phyloP scores from a whole-genome alignment of 176 grass and related monocot genomes.

The Cenchrus purpureus region DNA sequence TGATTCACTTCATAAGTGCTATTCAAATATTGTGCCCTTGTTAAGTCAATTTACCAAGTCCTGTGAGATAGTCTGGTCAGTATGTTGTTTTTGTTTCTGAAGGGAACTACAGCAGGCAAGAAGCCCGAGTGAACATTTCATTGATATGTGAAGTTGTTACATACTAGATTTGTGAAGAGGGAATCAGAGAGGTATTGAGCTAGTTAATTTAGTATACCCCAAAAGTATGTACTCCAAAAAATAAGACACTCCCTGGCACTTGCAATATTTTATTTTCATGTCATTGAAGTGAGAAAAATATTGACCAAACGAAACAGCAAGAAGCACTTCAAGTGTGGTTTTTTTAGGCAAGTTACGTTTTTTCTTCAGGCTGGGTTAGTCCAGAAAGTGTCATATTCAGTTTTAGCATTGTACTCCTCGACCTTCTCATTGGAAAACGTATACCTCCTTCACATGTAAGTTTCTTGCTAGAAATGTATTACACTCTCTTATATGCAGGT shows the following conservation, averaged over 20 bases:
- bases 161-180: no score
- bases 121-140: no score
- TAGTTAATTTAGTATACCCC: no score
- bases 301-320: not conserved
- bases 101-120: no score
- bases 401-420: slow-evolving; percentile 88
- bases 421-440: slow-evolving; percentile 92
- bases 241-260: no score
- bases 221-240: no score
- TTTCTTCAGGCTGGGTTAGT: slow-evolving; percentile 77
- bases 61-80: not conserved
- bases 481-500: not conserved
- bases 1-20: not conserved
- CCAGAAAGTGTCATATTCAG: slow-evolving; percentile 96
- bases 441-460: slow-evolving; percentile 96
- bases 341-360: slow-evolving; percentile 28
- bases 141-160: no score
- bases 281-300: no score
- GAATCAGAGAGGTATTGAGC: no score
- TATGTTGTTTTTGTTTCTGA: not conserved
- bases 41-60: not conserved
- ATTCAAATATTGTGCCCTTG: not conserved
- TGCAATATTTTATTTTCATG: no score
- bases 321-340: not conserved
- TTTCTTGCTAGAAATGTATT: slow-evolving; percentile 8